Evolutionary conservation across 163 green algal genomes (phyloP).

Genomic region (Scenedesmus sp.): DNA sequence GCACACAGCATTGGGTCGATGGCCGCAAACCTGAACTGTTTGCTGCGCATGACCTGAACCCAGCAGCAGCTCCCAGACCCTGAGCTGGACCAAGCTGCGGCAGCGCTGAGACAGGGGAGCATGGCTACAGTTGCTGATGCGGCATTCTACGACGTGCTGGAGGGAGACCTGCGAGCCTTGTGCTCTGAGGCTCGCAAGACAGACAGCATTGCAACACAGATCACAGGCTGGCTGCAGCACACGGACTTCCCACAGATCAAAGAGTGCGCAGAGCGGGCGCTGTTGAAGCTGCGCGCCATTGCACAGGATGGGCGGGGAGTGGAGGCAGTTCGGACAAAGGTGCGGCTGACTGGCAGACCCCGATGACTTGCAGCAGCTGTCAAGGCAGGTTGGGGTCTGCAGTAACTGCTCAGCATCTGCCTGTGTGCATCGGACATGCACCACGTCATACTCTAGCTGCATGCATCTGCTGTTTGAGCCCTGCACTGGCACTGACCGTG

Average conservation of each 20-base stretch:
- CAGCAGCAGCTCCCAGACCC: background rate
- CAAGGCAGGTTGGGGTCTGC: background rate
- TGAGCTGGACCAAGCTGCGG: background rate
- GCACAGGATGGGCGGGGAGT: conserved; percentile 52
- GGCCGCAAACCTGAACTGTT: background rate
- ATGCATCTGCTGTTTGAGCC: background rate
- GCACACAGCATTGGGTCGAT: background rate
- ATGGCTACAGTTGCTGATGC: conserved; percentile 48
- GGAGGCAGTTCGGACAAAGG: conserved; percentile 61
- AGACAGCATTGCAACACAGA: conserved; percentile 74
- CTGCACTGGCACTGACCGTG: background rate
- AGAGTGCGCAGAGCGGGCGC: conserved; percentile 76
- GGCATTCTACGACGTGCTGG: conserved; percentile 65
- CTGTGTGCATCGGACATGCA: no score
- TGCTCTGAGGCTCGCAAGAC: conserved; percentile 68
- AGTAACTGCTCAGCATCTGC: background rate
- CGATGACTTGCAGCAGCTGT: no score
- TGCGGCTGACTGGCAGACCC: conserved; percentile 8
- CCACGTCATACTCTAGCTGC: background rate
- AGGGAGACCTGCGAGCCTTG: conserved; percentile 76
- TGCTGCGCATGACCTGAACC: background rate
- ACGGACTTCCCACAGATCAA: conserved; percentile 79
- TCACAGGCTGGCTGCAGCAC: conserved; percentile 73
- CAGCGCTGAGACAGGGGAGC: background rate
- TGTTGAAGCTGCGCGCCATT: conserved; percentile 70